phyloP scores from a whole-genome alignment of 2,329 filamentous ascomycete genomes.

The Coniochaeta pulveracea region DNA sequence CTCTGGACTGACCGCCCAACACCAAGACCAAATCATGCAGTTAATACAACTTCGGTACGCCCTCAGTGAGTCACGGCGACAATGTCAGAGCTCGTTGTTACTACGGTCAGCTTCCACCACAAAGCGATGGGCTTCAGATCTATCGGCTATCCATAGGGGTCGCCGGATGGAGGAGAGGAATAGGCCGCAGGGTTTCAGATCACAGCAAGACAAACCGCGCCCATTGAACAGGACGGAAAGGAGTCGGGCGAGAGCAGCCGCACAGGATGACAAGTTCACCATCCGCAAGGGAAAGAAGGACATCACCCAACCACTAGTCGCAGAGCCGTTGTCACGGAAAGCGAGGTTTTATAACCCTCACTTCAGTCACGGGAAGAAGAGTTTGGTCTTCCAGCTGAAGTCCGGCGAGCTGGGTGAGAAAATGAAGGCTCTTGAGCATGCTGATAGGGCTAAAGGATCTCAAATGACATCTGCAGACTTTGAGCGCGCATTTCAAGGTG shows the following conservation, averaged over 20 bases:
- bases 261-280: conserved; percentile 18
- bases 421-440: conserved; percentile 10
- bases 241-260: conserved; percentile 13
- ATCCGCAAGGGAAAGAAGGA: conserved; percentile 40
- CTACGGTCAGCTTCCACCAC: not conserved
- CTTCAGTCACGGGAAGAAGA: conserved; percentile 39
- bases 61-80: not conserved
- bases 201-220: conserved; percentile 1
- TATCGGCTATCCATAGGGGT: conserved; percentile 2
- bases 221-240: conserved; percentile 18
- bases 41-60: not conserved
- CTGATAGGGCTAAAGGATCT: no score
- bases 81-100: not conserved
- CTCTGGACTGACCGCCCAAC: no score
- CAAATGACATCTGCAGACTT: no score
- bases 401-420: conserved; percentile 27
- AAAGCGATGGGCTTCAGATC: conserved; percentile 2
- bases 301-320: conserved; percentile 28
- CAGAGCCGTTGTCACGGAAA: conserved; percentile 31
- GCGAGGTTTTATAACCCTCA: conserved; percentile 41
- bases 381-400: conserved; percentile 43
- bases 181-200: not conserved
- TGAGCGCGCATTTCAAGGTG: no score
- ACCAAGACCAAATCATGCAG: no score
- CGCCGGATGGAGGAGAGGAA: not conserved